Evolutionary conservation across 2,329 filamentous ascomycete species (phyloP), one percentile per base, ranked within the genome.

Genomic region (Microsporum audouinii): DNA sequence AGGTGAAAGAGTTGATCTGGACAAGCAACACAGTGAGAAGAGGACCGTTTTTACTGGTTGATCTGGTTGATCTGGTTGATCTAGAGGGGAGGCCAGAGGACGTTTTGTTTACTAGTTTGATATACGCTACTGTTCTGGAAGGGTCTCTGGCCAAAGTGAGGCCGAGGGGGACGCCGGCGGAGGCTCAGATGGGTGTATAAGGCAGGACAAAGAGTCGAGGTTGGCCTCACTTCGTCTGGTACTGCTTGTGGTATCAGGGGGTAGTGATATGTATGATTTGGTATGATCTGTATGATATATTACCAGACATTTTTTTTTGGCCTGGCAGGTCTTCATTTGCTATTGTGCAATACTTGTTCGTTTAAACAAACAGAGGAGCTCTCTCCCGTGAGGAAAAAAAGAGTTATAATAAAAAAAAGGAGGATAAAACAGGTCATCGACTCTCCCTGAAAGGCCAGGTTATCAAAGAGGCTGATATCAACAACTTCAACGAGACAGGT

Each of bases 371-470:
- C 17, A 51, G 23, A 31, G 14, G 17, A 23, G 17, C 47, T 51
- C 47, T 23, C 27, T 12, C 47, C 14, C 14, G 43, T 7, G 23
- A 27, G 43, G 14, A 47, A 23, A 47, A 27, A 27, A 47, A 12
- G 43, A 23, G 43, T 1, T 23, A 23, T 23, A 23, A 23, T 23
- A 23, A 23, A 23, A 23, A 43, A 5, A 5, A 36, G 10, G 34
- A 5, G 34, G 5, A 36, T 5, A 43, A 43, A 17, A 14, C 39
- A 43, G n/a, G n/a, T 14, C 39, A 59, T 67, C 10, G 66, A 64
- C 57, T 65, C 66, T 71, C 72, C 74, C 6, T 67, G 12, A 58
- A 39, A 41, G 10, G 17, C 31, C 34, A 27, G 56, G 33, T 14
- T 36, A 36, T 57, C 38, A 34, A 34, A 34, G 53, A 36, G 53